Evolutionary conservation across 192 early-diverging fungal species (phyloP), one percentile per base, ranked within the genome.

Genomic region (Gaertneriomyces sp.): DNA sequence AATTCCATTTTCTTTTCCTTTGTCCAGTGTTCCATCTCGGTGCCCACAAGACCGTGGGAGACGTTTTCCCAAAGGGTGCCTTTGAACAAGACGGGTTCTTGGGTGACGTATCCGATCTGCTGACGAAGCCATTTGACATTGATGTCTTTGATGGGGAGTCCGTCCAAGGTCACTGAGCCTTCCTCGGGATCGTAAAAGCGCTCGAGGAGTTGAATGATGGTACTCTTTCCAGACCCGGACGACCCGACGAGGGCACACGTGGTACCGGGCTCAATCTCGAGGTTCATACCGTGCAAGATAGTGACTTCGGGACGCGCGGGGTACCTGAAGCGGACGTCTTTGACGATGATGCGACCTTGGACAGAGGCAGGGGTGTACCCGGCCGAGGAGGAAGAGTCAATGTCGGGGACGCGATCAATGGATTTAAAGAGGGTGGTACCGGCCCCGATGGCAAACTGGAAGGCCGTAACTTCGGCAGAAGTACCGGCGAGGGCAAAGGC

Each of bases 11-110:
- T 66, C 45, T 68, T 60, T 40, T 75, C 56, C 53, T 73, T 72
- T n/a, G 81, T 72, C 8, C 78, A 74, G 7, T 58, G 75, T 12
- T 70, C 66, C 33, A 78, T 66, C 7, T 74, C 59, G 12, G 82
- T 79, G 46, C 90, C 91, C 71, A 86, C 60, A 3, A 69, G 52
- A 12, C 79, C 76, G 43, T 71, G 84, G 6, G 85, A 55, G 45
- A 97, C 81, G 71, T 97, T 97, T 70, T 93, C 84, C 70, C 80
- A 80, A 58, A 97, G 87, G 40, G 86, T 80, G 57, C 73, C 25
- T 16, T 78, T 94, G 92, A 82, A 82, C 47, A 98, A 81, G 43
- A 96, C 86, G 1, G 94, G 95, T 70, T 92, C 93, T 79, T 98
- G 95, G 60, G 88, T 88, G 52, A 96, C 94, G 33, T 96, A 80